phyloP scores from a whole-genome alignment of 345 rosid species.

The Euphorbia lathyris region DNA sequence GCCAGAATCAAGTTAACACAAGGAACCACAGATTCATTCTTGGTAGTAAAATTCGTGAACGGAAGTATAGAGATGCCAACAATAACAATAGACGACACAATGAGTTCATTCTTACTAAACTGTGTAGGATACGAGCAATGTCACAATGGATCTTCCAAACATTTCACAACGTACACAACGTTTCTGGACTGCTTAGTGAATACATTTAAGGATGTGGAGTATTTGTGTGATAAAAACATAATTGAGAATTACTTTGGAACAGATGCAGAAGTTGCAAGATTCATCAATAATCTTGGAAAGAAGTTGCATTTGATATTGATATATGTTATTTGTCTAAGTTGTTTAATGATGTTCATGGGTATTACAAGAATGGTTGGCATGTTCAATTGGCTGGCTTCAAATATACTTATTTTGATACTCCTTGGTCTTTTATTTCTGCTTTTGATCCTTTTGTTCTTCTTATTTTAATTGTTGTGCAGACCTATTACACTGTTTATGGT shows the following conservation, averaged over 20 bases:
- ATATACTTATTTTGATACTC: slow-evolving; percentile 65
- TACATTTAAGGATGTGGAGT: slow-evolving; percentile 52
- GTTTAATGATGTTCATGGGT: slow-evolving; percentile 51
- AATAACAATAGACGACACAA: slow-evolving; percentile 63
- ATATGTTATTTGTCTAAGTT: slow-evolving; percentile 46
- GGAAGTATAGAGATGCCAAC: slow-evolving; percentile 72
- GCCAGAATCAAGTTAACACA: slow-evolving; percentile 50
- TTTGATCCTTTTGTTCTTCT: slow-evolving; percentile 60
- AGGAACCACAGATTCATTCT: slow-evolving; percentile 40
- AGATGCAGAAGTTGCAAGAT: slow-evolving; percentile 51
- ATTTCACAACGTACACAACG: slow-evolving; percentile 70
- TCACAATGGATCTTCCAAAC: slow-evolving; percentile 46
- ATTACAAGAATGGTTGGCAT: slow-evolving; percentile 52
- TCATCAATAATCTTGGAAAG: slow-evolving; percentile 62
- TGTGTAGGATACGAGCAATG: slow-evolving; percentile 86
- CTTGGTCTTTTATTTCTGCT: slow-evolving; percentile 80
- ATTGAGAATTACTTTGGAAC: slow-evolving; percentile 68
- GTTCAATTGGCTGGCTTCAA: slow-evolving; percentile 64
- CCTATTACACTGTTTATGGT: slow-evolving; percentile 35
- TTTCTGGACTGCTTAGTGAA: slow-evolving; percentile 61
- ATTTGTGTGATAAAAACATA: slow-evolving; percentile 50
- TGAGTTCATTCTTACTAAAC: slow-evolving; percentile 60
- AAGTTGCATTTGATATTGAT: slow-evolving; percentile 61
- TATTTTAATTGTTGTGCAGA: slow-evolving; percentile 54
- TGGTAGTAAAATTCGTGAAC: slow-evolving; percentile 45